These are phyloP conservation scores for Populus pruinosa DNA, from an alignment of 345 rosid genomes.

Conservation along the genomic window DNA sequence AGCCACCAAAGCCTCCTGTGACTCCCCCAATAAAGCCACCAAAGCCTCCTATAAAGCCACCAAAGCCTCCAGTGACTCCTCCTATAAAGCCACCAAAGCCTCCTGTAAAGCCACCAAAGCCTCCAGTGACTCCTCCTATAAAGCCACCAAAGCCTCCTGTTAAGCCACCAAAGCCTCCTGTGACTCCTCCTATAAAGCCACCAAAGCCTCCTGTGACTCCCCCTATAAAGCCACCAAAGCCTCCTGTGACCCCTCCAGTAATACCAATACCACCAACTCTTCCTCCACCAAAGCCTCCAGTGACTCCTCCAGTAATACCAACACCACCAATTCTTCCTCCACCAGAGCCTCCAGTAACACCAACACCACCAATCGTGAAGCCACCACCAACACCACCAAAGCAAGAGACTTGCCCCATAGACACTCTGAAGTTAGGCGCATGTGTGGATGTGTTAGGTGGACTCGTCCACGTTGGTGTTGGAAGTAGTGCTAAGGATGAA, in stretches of 20 bases:
- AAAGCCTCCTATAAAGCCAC: no score
- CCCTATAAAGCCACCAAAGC: constrained; percentile 9
- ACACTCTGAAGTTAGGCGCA: constrained; percentile 68
- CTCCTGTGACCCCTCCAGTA: constrained; percentile 5
- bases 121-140: constrained; percentile 9
- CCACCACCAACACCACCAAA: constrained; percentile 24
- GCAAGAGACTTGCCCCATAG: constrained; percentile 63
- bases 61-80: not conserved
- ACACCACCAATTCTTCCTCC: constrained; percentile 3
- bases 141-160: constrained; percentile 19
- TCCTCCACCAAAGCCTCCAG: constrained; percentile 11
- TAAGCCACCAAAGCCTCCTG: constrained; percentile 13
- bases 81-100: no score
- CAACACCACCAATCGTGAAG: not conserved
- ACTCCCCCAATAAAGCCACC: no score
- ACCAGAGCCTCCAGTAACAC: constrained; percentile 27
- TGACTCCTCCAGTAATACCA: constrained; percentile 13
- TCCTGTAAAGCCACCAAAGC: constrained; percentile 13
- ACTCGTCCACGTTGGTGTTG: constrained; percentile 65
- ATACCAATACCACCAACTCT: constrained; percentile 22
- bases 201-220: constrained; percentile 21
- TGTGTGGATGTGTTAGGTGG: constrained; percentile 93
- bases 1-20: constrained; percentile 29
- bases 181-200: not conserved
- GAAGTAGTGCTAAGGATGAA: constrained; percentile 60